Evolutionary conservation across 148 eudicot genomes (phyloP), one percentile per base, ranked within the genome.

Genomic region (Spergularia marina): DNA sequence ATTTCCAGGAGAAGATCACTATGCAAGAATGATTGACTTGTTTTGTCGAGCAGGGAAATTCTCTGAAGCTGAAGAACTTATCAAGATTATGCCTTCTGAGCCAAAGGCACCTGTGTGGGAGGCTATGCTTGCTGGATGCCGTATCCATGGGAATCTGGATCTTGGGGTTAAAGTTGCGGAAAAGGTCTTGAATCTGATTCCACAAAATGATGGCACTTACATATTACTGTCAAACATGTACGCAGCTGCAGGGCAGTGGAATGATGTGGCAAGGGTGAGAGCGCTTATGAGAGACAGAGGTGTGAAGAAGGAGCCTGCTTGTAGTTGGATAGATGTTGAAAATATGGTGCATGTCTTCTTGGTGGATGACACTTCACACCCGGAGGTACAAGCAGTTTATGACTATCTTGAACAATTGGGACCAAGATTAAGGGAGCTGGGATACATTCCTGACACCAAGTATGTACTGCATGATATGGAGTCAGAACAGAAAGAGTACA

Each of bases 221-320:
- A 71, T 89, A 70, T 82, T 89, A 49, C 62, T 89, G 65, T 85
- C 92, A 0, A 89, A 89, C 56, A 86, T 89, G 80, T 89, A 83
- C 62, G 92, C 90, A 36, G 74, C 80, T 23, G 84, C 81, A 47
- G 86, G 87, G 7, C 80, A 79, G 60, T 89, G 90, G 92, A 84
- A 76, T 59, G 85, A 84, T 58, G 83, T 82, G 65, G 88, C 88
- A 3, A 82, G 72, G 77, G 86, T 89, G 17, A 79, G 92, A 61
- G 76, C 79, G 65, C 77, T 87, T 76, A 89, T 89, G 90, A 76
- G 85, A 83, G 90, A 87, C 25, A 76, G 83, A 83, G 90, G 92
- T 34, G 90, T 89, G 76, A 89, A 87, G 76, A 89, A 89, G 73
- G 90, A 86, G 78, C 92, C 90, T n/a, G 92, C 88, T 51, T 89